These are phyloP conservation scores for Colletotrichum spaethianum DNA, from an alignment of 2,329 filamentous ascomycete genomes.

Conservation along the genomic window DNA sequence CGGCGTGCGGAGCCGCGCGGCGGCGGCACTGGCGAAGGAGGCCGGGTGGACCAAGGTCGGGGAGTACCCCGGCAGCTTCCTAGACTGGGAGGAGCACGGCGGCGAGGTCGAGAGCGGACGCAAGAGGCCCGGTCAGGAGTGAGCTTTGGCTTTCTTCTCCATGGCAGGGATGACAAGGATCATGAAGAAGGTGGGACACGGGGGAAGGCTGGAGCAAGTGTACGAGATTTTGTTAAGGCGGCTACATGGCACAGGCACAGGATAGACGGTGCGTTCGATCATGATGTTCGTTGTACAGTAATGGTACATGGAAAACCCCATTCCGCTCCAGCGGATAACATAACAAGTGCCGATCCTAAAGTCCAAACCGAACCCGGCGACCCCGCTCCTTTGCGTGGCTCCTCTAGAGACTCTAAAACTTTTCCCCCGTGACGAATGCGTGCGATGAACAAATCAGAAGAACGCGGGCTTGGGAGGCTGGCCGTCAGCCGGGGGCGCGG, in stretches of 20 bases:
- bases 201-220: background rate
- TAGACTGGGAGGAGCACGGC: slow-evolving; percentile 85
- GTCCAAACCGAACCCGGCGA: background rate
- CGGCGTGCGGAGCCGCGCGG: slow-evolving; percentile 84
- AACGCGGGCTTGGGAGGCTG: slow-evolving; percentile 27
- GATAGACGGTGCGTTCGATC: slow-evolving; percentile 14
- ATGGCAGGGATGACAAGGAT: background rate
- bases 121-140: slow-evolving; percentile 13
- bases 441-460: slow-evolving; percentile 16
- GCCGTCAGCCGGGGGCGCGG: slow-evolving; percentile 31
- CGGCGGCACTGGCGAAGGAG: slow-evolving; percentile 81
- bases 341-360: background rate
- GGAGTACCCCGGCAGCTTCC: slow-evolving; percentile 82
- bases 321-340: slow-evolving; percentile 5
- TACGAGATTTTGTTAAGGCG: background rate
- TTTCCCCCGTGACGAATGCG: background rate
- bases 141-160: background rate
- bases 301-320: slow-evolving; percentile 23
- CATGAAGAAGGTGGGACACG: background rate
- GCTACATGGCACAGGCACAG: background rate
- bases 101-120: slow-evolving; percentile 68
- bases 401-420: background rate
- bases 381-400: background rate
- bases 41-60: slow-evolving; percentile 81
- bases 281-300: slow-evolving; percentile 37